Evolutionary conservation across 176 grass and related monocot species (phyloP), one percentile per base, ranked within the genome.

Genomic region (Oryza nivara): DNA sequence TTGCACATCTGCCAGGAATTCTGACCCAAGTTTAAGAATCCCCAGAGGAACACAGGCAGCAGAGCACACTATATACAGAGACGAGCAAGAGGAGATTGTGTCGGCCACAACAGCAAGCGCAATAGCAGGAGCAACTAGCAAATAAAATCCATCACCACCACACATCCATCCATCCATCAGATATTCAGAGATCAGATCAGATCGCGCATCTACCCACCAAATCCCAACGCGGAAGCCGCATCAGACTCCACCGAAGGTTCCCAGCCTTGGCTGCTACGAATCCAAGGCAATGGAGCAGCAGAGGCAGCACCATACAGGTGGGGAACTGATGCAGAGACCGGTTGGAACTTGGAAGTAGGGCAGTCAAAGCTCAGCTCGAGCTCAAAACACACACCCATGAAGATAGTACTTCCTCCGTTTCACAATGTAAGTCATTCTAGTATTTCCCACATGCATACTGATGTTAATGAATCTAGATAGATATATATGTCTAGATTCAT

Each of bases 201-300:
- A 65, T 72, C 36, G 20, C 40, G 73, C 73, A 40, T 23, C 40
- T 28, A 25, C 20, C 30, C 4, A 44, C 46, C 56, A 84, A 80
- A 88, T 47, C 81, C 43, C 12, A 13, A 38, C 36, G 36, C 36
- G 36, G 36, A 38, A 48, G 11, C 43, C 6, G 4, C 76, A 15
- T 74, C 77, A 76, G 38, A 69, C 28, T 11, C 72, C 87, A 65
- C 64, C 7, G 2, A 40, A 30, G 64, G 77, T 54, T 76, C 77
- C 77, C 82, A 64, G 71, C 51, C 28, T 7, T n/a, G 10, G 40
- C 48, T 32, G 9, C 77, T 64, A 28, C 45, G 5, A 68, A n/a
- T 70, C 45, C 23, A 74, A 28, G 6, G 19, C 36, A 74, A 56
- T 67, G 34, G 58, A 78, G 25, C 6, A 47, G 69, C 19, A 26